Evolutionary conservation across 2,329 filamentous ascomycete species (phyloP), one percentile per base, ranked within the genome.

Genomic region (Didymella arachidicola): DNA sequence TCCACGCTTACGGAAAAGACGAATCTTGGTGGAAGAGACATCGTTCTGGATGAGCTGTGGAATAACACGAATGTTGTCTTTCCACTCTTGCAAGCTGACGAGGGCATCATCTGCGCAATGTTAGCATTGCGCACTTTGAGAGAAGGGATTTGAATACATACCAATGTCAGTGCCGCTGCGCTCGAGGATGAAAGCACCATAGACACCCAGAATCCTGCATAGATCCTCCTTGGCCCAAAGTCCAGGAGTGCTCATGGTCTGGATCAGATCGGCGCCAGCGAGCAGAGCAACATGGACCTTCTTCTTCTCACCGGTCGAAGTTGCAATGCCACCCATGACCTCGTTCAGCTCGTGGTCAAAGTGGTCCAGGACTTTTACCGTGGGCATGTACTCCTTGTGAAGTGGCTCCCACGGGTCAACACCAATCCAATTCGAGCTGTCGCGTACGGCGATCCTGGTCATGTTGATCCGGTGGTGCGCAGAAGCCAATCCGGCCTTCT

Each of bases 331-430:
- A 38, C 89, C 88, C 29, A 88, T 81, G 43, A 92, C 85, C 25
- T 86, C 84, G 74, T 97, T 97, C 74, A 97, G 91, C 76, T 97
- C 92, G 72, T 94, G 81, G 66, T 96, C 88, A 69, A 97, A 95
- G 78, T 97, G 94, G 72, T 96, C 92, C 47, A 97, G 82, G 39
- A 97, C 93, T 68, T 90, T 86, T 38, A 93, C 94, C 0, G 94
- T 98, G 16, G 93, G 92, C 62, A 92, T 89, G 74, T 97, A 98
- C 65, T 90, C 84, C 71, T 89, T 86, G 79, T 96, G 88, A 69
- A 90, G 82, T n/a, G 92, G 90, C 81, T 97, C 93, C 87, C 87
- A 49, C 7, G 74, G 70, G 53, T 78, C 76, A 6, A 78, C 75
- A 11, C 70, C 68, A 51, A 78, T 77, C 76, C 76, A 78, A 8